Percentiles rank a stretch among this genome's conserved stretches.
Evolutionary conservation across 2,329 filamentous ascomycete genomes (phyloP).

Genomic region (Colletotrichum gloeosporioides): DNA sequence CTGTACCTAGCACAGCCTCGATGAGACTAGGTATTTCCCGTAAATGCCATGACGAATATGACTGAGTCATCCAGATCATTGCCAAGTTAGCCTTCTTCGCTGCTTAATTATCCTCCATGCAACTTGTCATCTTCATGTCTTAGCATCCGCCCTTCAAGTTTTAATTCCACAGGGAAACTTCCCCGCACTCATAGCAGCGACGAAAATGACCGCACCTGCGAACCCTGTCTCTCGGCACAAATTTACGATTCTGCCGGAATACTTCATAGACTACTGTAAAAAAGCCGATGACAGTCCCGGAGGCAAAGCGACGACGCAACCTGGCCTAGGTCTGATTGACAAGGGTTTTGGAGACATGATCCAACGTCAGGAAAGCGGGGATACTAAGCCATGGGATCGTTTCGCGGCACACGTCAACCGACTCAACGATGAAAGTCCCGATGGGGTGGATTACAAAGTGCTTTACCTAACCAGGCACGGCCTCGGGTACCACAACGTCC

Average conservation of each 20-base stretch:
- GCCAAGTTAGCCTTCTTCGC: neutral
- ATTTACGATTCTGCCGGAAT: conserved; percentile 8
- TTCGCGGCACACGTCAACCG: conserved; percentile 51
- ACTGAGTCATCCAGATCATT: neutral
- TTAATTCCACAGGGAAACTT: neutral
- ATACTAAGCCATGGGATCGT: conserved; percentile 56
- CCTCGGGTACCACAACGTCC: conserved; percentile 53
- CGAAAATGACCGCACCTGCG: neutral
- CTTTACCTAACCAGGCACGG: conserved; percentile 63
- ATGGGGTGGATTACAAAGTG: conserved; percentile 57
- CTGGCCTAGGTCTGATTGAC: conserved; percentile 59
- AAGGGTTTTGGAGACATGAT: conserved; percentile 41
- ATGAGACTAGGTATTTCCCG: neutral
- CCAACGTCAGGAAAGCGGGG: conserved; percentile 14
- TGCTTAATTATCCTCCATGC: neutral
- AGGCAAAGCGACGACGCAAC: conserved; percentile 42
- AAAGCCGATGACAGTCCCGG: conserved; percentile 27
- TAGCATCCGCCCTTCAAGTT: neutral
- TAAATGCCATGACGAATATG: neutral
- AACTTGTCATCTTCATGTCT: neutral
- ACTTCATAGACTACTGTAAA: neutral
- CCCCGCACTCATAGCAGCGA: neutral
- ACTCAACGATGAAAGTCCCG: conserved; percentile 47
- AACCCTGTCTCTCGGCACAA: neutral
- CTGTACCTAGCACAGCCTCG: neutral